phyloP scores from a whole-genome alignment of 441 rosid species.

The Aquilaria agallochum region DNA sequence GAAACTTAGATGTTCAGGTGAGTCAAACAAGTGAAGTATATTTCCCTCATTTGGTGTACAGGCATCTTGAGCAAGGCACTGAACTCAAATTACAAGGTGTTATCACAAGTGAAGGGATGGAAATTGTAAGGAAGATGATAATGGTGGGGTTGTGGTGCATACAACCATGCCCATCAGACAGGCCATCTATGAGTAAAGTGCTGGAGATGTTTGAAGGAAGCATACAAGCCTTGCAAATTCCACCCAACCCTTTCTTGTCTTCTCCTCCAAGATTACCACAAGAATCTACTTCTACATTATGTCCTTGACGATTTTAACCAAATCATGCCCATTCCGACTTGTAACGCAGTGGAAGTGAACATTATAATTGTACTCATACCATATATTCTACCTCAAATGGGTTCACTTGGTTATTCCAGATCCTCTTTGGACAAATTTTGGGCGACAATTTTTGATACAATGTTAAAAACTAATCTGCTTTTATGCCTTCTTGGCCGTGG shows the following conservation, averaged over 20 bases:
- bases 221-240: conserved; percentile 26
- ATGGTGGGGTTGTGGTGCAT: conserved; percentile 49
- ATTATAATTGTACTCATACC: too few relatives aligned
- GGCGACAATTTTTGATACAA: too few relatives aligned
- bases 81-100: conserved; percentile 1
- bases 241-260: conserved; percentile 35
- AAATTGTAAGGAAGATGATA: conserved; percentile 31
- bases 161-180: conserved; percentile 28
- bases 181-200: conserved; percentile 41
- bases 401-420: too few relatives aligned
- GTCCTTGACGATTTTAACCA: too few relatives aligned
- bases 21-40: conserved; percentile 16
- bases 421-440: too few relatives aligned
- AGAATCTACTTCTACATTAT: neutral
- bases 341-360: too few relatives aligned
- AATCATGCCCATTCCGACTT: too few relatives aligned
- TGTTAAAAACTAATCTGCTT: too few relatives aligned
- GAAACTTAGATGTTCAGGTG: neutral
- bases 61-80: conserved; percentile 13
- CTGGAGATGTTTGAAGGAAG: conserved; percentile 42
- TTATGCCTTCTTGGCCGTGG: too few relatives aligned
- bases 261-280: conserved; percentile 11
- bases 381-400: too few relatives aligned
- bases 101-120: conserved; percentile 14
- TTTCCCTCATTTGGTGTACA: conserved; percentile 37